phyloP scores from a whole-genome alignment of 2,329 filamentous ascomycete species.

The Talaromyces sp. region DNA sequence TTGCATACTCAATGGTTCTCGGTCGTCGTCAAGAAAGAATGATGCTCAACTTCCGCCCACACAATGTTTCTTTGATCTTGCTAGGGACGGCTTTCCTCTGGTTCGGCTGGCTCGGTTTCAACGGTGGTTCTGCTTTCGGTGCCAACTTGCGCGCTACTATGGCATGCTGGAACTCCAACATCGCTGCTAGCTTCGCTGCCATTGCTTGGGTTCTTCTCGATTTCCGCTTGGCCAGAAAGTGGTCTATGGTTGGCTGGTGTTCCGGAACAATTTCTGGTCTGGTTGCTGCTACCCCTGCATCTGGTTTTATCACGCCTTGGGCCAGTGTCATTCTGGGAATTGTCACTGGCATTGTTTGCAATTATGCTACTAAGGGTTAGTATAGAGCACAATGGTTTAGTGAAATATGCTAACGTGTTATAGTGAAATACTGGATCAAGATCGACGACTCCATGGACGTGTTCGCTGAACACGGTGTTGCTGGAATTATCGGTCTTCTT shows the following conservation, averaged over 20 bases:
- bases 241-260: conserved; percentile 92
- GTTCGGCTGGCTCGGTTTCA: conserved; percentile 99
- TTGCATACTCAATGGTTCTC: conserved; percentile 94
- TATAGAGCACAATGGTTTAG: conserved; percentile 26
- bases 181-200: conserved; percentile 86
- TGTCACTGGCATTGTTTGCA: conserved; percentile 65
- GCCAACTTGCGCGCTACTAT: conserved; percentile 91
- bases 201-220: conserved; percentile 95
- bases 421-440: conserved; percentile 68
- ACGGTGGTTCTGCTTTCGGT: conserved; percentile 91
- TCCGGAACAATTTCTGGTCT: conserved; percentile 83
- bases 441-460: conserved; percentile 88
- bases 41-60: conserved; percentile 99
- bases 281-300: conserved; percentile 80
- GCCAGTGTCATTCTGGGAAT: conserved; percentile 60
- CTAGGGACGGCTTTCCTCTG: conserved; percentile 93
- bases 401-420: conserved; percentile 12
- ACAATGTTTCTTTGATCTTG: conserved; percentile 97
- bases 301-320: conserved; percentile 72
- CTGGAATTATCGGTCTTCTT: conserved; percentile 76
- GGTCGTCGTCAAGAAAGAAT: conserved; percentile 97
- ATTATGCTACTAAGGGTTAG: conserved; percentile 83
- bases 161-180: conserved; percentile 97
- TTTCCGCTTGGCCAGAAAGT: conserved; percentile 89
- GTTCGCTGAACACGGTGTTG: conserved; percentile 83